Evolutionary conservation across 257 asterid species (phyloP).

Genomic region (Plantago major): DNA sequence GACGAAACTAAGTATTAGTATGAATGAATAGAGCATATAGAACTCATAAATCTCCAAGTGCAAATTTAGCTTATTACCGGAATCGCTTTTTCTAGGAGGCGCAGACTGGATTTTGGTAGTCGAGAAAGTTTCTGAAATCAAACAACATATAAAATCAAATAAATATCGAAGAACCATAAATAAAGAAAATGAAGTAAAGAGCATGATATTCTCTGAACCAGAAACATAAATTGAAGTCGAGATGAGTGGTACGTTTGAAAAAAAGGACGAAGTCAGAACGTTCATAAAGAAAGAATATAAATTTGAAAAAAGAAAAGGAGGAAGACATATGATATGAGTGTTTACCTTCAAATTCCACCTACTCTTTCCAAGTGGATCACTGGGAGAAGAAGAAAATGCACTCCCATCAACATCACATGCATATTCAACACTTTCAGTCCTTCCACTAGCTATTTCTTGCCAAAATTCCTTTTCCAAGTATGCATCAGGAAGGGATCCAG

Average conservation of each 20-base stretch:
- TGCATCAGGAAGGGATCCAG: constrained; percentile 87
- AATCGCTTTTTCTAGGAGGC: constrained; percentile 82
- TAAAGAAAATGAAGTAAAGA: not conserved
- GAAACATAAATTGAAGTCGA: not conserved
- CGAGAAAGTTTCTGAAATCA: constrained; percentile 80
- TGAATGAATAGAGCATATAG: not conserved
- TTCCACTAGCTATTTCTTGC: constrained; percentile 95
- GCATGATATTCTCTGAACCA: constrained; percentile 16
- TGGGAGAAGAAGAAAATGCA: constrained; percentile 89
- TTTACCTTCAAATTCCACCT: constrained; percentile 96
- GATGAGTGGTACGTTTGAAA: constrained; percentile 1
- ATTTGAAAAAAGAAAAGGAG: constrained; percentile 10
- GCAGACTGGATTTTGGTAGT: constrained; percentile 75
- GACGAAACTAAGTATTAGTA: constrained; percentile 24
- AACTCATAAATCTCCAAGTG: not conserved
- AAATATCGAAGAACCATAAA: not conserved
- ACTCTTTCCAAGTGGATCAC: constrained; percentile 85
- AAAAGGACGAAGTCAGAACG: constrained; percentile 7
- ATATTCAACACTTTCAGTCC: constrained; percentile 97
- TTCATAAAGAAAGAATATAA: not conserved
- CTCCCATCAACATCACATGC: constrained; percentile 99
- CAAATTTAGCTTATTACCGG: constrained; percentile 50
- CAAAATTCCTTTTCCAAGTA: constrained; percentile 97
- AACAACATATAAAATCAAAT: constrained; percentile 15
- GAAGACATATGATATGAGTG: constrained; percentile 19